Conservation (phyloP, 169 alveolate species). For the Theileria parva region DNA sequence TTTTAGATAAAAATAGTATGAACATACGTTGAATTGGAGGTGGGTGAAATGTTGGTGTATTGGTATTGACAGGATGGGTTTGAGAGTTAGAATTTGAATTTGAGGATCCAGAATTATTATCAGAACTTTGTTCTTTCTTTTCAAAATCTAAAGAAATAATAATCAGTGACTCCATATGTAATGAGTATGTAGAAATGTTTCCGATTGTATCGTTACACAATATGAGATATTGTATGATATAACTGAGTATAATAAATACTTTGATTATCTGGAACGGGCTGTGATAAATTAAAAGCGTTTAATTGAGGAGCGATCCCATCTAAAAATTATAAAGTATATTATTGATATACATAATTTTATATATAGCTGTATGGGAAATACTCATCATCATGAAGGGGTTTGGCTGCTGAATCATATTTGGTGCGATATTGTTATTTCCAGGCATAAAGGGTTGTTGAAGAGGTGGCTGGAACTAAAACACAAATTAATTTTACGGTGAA, state of each 20-base stretch:
- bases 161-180: too few relatives aligned
- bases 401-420: slow-evolving; percentile 2
- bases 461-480: neutral
- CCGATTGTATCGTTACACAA: neutral
- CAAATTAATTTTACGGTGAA: neutral
- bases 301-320: neutral
- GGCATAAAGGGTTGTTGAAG: slow-evolving; percentile 2
- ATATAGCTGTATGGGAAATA: neutral
- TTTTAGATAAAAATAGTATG: neutral
- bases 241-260: neutral
- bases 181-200: neutral
- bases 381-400: slow-evolving; percentile 1
- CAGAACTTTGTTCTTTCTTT: neutral
- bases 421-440: slow-evolving; percentile 9
- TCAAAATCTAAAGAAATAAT: neutral
- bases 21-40: neutral
- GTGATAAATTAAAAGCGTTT: neutral
- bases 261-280: neutral
- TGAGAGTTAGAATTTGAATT: neutral
- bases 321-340: neutral
- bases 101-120: neutral
- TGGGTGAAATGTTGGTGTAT: neutral
- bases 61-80: neutral
- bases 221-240: neutral
- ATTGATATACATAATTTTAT: neutral